These are phyloP conservation scores for Cutaneotrichosporon sp. DNA, from an alignment of 1,284 basidiomycete species.

Conservation along the genomic window DNA sequence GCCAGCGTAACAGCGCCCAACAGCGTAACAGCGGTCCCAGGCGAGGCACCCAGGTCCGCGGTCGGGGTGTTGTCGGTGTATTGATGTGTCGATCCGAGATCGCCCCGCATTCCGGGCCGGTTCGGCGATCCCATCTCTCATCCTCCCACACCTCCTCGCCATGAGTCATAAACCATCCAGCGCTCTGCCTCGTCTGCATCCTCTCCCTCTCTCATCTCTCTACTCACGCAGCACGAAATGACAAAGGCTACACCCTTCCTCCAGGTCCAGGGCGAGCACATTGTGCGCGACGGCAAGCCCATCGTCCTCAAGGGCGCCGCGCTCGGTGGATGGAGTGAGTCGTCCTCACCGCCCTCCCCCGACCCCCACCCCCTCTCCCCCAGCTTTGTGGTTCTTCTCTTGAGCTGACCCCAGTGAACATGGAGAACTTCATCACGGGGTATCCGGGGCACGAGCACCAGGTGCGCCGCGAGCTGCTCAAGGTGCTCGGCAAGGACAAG, in stretches of 20 bases:
- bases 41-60: no score
- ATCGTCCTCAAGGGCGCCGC: conserved; percentile 47
- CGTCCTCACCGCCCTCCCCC: no score
- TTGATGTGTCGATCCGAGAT: neutral
- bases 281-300: conserved; percentile 32
- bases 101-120: no score
- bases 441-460: conserved; percentile 55
- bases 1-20: neutral
- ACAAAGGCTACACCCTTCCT: conserved; percentile 3
- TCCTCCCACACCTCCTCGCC: neutral
- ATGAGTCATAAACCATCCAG: neutral
- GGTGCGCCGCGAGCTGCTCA: conserved; percentile 66
- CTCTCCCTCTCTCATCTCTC: no score
- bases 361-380: no score
- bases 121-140: no score
- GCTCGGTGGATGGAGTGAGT: conserved; percentile 49
- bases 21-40: no score
- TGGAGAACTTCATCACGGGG: conserved; percentile 53
- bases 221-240: neutral
- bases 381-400: no score
- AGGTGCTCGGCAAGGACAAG: conserved; percentile 66
- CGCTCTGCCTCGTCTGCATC: neutral
- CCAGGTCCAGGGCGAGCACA: conserved; percentile 24
- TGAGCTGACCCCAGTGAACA: conserved; percentile 38
- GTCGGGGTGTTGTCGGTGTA: neutral